Percentiles rank a stretch among this genome's conserved stretches.
Evolutionary conservation across 208 protist genomes (phyloP).

Genomic region (Angomonas deanei): DNA sequence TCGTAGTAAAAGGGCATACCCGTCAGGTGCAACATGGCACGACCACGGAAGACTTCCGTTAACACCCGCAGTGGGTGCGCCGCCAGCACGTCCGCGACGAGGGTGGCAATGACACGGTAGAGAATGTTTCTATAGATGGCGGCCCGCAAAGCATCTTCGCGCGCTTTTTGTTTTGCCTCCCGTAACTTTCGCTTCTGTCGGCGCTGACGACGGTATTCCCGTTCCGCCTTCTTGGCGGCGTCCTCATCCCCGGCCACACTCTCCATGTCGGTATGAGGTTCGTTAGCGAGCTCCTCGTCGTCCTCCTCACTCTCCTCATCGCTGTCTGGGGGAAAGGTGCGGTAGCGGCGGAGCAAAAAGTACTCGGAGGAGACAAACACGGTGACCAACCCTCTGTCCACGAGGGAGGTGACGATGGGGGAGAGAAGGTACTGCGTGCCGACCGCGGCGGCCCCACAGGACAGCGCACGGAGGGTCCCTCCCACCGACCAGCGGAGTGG

Average conservation of each 20-base stretch:
- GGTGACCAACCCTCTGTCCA: constrained; percentile 60
- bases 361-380: constrained; percentile 68
- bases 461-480: constrained; percentile 4
- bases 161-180: neutral
- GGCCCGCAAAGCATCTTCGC: neutral
- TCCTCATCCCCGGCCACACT: neutral
- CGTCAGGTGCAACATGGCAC: constrained; percentile 60
- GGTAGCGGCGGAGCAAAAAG: constrained; percentile 67
- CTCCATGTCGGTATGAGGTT: neutral
- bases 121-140: constrained; percentile 56
- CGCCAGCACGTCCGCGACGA: constrained; percentile 57
- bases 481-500: neutral
- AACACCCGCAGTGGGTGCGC: constrained; percentile 69
- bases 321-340: constrained; percentile 13
- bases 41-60: constrained; percentile 56
- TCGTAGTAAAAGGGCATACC: constrained; percentile 55
- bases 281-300: neutral
- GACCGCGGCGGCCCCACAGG: constrained; percentile 4
- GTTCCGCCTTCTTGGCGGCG: neutral
- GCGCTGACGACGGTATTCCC: neutral
- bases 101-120: constrained; percentile 55
- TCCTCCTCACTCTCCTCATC: constrained; percentile 7
- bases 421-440: constrained; percentile 43
- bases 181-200: neutral
- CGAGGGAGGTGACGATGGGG: constrained; percentile 40